phyloP scores from a whole-genome alignment of 306 rosid genomes.

The Amphicarpaea edgeworthii region DNA sequence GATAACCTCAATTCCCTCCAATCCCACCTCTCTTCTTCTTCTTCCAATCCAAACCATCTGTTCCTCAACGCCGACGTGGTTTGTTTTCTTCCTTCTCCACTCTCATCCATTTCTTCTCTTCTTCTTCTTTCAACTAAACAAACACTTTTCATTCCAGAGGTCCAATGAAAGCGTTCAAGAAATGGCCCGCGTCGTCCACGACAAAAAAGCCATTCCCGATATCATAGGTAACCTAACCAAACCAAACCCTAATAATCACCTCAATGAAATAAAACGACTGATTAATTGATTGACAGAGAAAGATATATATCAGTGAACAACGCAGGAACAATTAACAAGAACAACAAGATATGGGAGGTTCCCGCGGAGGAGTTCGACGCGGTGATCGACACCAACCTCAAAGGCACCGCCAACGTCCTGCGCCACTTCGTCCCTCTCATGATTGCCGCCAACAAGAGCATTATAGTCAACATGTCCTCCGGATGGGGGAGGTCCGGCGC shows the following conservation, averaged over 20 bases:
- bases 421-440: constrained; percentile 86
- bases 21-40: constrained; percentile 57
- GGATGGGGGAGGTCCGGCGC: constrained; percentile 98
- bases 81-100: no score
- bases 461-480: constrained; percentile 89
- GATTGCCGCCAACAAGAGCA: constrained; percentile 52
- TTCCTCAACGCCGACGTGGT: constrained; percentile 71
- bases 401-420: constrained; percentile 77
- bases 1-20: constrained; percentile 68
- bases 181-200: constrained; percentile 65
- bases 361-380: constrained; percentile 72
- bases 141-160: constrained; percentile 49
- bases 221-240: constrained; percentile 32
- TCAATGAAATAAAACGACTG: not conserved
- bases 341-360: constrained; percentile 92
- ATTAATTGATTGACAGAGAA: no score
- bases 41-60: constrained; percentile 51
- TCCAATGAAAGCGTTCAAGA: constrained; percentile 66
- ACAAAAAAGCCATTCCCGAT: constrained; percentile 70
- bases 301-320: constrained; percentile 59
- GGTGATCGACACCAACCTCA: constrained; percentile 82
- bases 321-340: constrained; percentile 84
- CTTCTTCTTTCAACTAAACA: not conserved
- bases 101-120: not conserved
- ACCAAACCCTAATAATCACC: not conserved